Base-by-base conservation (phyloP, 192 early-diverging fungal genomes). In the Spizellomyces sp. region DNA sequence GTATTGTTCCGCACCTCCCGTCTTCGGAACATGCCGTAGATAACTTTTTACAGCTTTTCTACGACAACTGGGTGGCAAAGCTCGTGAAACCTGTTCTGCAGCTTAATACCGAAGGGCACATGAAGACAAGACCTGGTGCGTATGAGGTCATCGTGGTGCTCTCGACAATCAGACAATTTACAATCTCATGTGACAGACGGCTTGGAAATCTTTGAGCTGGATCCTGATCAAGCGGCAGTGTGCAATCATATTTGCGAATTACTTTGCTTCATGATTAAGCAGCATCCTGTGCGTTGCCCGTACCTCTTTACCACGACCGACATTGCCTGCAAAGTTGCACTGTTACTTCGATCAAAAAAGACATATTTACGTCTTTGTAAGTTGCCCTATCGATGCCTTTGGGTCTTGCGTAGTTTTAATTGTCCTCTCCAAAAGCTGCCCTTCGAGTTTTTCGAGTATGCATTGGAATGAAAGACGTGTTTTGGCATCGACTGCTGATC, bases 11-110 rank as follows among this genome's bases (percentile, higher is more conserved):
- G 12, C 67, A 67, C n/a, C 48, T 73, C 14, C 52, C 22, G 9
- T 59, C 71, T n/a, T 62, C 76, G 44, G 87, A 88, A 54, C 77
- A 81, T 8, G 90, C 92, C 9, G 77, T 83, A 4, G 89, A 95
- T 45, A 83, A 86, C n/a, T 95, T 96, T 61, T 74, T 96, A 58
- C 75, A 82, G 6, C 63, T 91, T 36, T 95, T 96, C 77, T 96
- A 96, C 79, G 84, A 89, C 17, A 75, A 79, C 0, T 89, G 89
- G 64, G 83, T 86, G 10, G 69, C 47, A 22, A 80, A 78, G 43
- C 78, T 94, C 44, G 80, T 92, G n/a, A 78, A 82, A 44, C 92
- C 93, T 0, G 67, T 98, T 45, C 67, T 83, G 41, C 72, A 74
- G 36, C 66, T 92, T 6, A 52, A 77, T 36, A 47, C 48, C 14